Evolutionary conservation across 176 grass and related monocot species (phyloP).

Genomic region (Avena eriantha): DNA sequence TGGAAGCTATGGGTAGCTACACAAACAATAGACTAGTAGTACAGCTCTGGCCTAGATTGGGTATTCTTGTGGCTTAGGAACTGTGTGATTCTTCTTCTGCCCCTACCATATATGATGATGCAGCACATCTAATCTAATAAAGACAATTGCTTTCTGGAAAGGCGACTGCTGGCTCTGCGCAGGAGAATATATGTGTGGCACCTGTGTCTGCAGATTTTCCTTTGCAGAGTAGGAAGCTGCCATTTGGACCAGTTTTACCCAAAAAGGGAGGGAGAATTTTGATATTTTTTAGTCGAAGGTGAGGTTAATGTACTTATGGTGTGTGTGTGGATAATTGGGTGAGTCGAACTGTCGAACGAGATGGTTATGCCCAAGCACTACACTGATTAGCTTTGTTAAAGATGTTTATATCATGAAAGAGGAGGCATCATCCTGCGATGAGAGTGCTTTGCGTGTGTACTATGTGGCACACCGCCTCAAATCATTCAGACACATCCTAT

Average conservation of each 20-base stretch:
- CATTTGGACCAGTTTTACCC: background rate
- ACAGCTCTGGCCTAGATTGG: background rate
- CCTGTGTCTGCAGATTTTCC: constrained; percentile 20
- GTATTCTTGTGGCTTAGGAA: background rate
- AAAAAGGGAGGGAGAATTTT: background rate
- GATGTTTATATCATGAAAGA: constrained; percentile 28
- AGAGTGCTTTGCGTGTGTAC: constrained; percentile 11
- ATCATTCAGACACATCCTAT: constrained; percentile 39
- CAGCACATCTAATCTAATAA: background rate
- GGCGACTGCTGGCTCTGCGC: background rate
- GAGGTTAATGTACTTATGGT: background rate
- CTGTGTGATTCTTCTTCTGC: constrained; percentile 12
- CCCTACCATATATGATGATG: background rate
- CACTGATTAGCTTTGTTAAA: constrained; percentile 43
- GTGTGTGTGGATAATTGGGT: background rate
- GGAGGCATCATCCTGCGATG: background rate
- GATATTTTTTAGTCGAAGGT: background rate
- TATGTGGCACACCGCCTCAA: constrained; percentile 21
- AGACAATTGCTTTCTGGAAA: constrained; percentile 27
- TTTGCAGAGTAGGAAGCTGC: background rate
- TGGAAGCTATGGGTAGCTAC: background rate
- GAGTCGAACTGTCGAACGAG: background rate
- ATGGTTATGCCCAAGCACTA: background rate
- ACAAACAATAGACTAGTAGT: background rate
- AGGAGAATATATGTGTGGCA: background rate